A percentile compares a stretch with the other conserved stretches of the same genome.
These are phyloP conservation scores for Epichloe coenophiala DNA, from an alignment of 2,329 filamentous ascomycete species.

Conservation along the genomic window DNA sequence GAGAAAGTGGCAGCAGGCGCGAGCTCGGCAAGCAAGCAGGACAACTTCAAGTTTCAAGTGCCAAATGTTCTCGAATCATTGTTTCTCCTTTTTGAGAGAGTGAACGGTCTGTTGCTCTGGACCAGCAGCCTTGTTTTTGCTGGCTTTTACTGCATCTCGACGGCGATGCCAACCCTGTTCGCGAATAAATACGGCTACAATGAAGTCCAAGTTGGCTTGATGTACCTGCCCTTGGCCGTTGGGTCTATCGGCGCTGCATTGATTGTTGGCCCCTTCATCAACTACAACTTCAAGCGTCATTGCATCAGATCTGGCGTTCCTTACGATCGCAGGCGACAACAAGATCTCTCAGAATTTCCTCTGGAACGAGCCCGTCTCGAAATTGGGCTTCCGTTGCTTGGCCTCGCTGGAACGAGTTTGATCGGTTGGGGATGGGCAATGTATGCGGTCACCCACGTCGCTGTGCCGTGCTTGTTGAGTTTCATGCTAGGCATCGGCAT, in stretches of 20 bases:
- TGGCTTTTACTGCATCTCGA: slow-evolving; percentile 34
- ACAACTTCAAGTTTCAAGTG: slow-evolving; percentile 21
- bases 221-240: slow-evolving; percentile 36
- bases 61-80: slow-evolving; percentile 29
- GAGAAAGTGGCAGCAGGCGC: not conserved
- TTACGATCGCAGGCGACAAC: slow-evolving; percentile 38
- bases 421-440: slow-evolving; percentile 40
- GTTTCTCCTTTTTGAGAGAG: slow-evolving; percentile 26
- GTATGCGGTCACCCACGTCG: slow-evolving; percentile 26
- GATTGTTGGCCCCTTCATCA: slow-evolving; percentile 41
- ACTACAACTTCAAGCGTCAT: slow-evolving; percentile 54
- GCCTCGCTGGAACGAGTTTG: slow-evolving; percentile 32
- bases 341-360: slow-evolving; percentile 34
- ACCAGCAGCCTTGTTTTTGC: slow-evolving; percentile 32
- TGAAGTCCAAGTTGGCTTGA: slow-evolving; percentile 39
- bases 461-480: slow-evolving; percentile 32
- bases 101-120: slow-evolving; percentile 30
- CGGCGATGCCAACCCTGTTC: slow-evolving; percentile 31
- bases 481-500: slow-evolving; percentile 33
- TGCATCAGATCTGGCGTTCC: slow-evolving; percentile 38
- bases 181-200: slow-evolving; percentile 42
- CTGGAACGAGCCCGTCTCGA: slow-evolving; percentile 38
- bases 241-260: slow-evolving; percentile 34
- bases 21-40: slow-evolving; percentile 9
- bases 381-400: slow-evolving; percentile 35